Evolutionary conservation across 2,329 filamentous ascomycete genomes (phyloP), one percentile per base, ranked within the genome.

Genomic region (Colletotrichum scovillei): DNA sequence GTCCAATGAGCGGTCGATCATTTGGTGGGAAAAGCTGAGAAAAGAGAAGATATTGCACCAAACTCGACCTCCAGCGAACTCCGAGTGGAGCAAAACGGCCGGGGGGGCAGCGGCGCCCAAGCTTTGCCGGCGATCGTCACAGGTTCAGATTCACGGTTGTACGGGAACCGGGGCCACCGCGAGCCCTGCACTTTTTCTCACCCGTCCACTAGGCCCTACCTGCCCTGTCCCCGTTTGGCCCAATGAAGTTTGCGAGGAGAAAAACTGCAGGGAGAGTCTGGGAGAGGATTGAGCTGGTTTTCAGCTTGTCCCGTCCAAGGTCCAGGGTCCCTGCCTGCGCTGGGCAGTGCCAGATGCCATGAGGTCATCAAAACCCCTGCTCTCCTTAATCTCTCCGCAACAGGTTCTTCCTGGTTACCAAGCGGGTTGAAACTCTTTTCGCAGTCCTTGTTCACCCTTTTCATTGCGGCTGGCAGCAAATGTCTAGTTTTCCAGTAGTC

Each of bases 381-480:
- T 57, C 60, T 65, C 60, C 67, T 73, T 73, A 66, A 73, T 73
- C 70, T 73, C 70, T 73, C 30, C 60, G 60, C 56, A 62, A 70
- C 70, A 65, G 60, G 59, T 60, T 65, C 42, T 73, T 70, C 67
- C 70, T 56, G 56, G 60, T 19, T 59, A 49, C 30, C 66, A 60
- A 42, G 58, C 53, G 19, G 42, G 59, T 49, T 56, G 57, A 64
- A 68, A 64, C 58, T 52, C 52, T 58, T 52, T 60, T 67, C 19
- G 30, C 38, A n/a, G 26, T 6, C 14, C 38, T 46, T 28, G 22
- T 57, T 55, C 24, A 11, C 14, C 28, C 24, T n/a, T 24, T n/a
- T 57, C 22, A n/a, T 30, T 32, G 52, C 30, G 4, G 7, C 19
- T 56, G 24, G 22, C 53, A 24, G 53, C 22, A 26, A 42, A 42